A percentile compares a stretch with the other conserved stretches of the same genome.
phyloP scores from a whole-genome alignment of 306 rosid species.

The Datisca glomerata region DNA sequence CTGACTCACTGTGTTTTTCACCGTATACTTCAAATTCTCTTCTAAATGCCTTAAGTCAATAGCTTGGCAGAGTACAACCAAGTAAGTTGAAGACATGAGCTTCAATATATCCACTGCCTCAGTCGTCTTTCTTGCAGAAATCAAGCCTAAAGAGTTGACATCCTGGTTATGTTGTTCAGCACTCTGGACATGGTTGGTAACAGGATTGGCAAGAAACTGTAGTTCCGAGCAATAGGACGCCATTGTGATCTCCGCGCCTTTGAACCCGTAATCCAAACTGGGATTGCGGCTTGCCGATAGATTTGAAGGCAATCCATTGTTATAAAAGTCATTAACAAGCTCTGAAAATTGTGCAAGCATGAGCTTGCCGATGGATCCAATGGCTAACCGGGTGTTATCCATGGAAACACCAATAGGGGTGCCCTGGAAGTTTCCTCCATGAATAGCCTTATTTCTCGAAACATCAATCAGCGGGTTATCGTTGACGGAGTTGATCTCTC shows the following conservation, averaged over 20 bases:
- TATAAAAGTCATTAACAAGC: slow-evolving; percentile 82
- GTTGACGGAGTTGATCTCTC: slow-evolving; percentile 87
- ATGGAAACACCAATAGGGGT: slow-evolving; percentile 91
- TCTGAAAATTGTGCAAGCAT: slow-evolving; percentile 91
- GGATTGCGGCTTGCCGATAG: slow-evolving; percentile 59
- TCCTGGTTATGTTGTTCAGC: slow-evolving; percentile 97
- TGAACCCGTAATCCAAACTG: slow-evolving; percentile 85
- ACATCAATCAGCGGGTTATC: slow-evolving; percentile 91
- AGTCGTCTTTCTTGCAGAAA: slow-evolving; percentile 65
- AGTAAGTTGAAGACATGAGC: slow-evolving; percentile 87
- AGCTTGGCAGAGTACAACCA: slow-evolving; percentile 80
- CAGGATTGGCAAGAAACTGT: slow-evolving; percentile 81
- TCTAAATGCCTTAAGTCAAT: slow-evolving; percentile 76
- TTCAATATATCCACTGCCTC: slow-evolving; percentile 75
- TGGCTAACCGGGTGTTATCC: slow-evolving; percentile 80
- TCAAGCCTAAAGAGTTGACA: slow-evolving; percentile 78
- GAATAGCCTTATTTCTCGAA: slow-evolving; percentile 75
- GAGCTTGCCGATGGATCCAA: slow-evolving; percentile 74
- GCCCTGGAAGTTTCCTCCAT: slow-evolving; percentile 92
- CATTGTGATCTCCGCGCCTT: slow-evolving; percentile 90
- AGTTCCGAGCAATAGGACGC: slow-evolving; percentile 94
- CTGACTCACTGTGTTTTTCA: slow-evolving; percentile 51
- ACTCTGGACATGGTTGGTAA: slow-evolving; percentile 86
- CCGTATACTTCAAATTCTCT: slow-evolving; percentile 50
- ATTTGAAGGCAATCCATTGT: slow-evolving; percentile 85